Conservation (phyloP, 345 rosid genomes). For the Theobroma cacao region DNA sequence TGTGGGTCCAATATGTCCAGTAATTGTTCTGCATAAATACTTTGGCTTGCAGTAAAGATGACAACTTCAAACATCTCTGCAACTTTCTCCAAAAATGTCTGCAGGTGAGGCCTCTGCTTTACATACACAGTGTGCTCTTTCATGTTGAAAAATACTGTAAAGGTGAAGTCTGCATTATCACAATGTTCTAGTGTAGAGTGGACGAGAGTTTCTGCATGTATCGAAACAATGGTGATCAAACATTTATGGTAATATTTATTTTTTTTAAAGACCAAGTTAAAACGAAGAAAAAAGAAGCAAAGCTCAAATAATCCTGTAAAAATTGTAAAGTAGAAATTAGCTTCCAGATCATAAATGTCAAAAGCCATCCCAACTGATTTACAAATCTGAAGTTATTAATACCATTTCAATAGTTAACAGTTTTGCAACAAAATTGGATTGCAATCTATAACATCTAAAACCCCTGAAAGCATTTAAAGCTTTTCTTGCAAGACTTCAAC, state of each 20-base stretch:
- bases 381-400: not conserved
- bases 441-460: not conserved
- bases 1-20: constrained; percentile 80
- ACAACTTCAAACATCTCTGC: constrained; percentile 84
- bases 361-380: not conserved
- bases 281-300: not conserved
- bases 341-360: not conserved
- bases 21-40: constrained; percentile 84
- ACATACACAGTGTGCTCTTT: constrained; percentile 86
- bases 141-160: constrained; percentile 81
- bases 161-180: constrained; percentile 78
- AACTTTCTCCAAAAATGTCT: constrained; percentile 76
- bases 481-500: not conserved
- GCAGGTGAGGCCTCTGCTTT: constrained; percentile 80
- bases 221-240: constrained; percentile 13
- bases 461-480: not conserved
- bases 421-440: not conserved
- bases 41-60: constrained; percentile 93
- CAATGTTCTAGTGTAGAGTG: constrained; percentile 83
- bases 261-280: not conserved
- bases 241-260: not conserved
- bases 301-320: not conserved
- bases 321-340: not conserved
- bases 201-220: constrained; percentile 80
- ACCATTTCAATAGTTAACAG: not conserved